A percentile compares a stretch with the other conserved stretches of the same genome.
phyloP scores from a whole-genome alignment of 1,284 basidiomycete genomes.

The Pisolithus thermaeus region DNA sequence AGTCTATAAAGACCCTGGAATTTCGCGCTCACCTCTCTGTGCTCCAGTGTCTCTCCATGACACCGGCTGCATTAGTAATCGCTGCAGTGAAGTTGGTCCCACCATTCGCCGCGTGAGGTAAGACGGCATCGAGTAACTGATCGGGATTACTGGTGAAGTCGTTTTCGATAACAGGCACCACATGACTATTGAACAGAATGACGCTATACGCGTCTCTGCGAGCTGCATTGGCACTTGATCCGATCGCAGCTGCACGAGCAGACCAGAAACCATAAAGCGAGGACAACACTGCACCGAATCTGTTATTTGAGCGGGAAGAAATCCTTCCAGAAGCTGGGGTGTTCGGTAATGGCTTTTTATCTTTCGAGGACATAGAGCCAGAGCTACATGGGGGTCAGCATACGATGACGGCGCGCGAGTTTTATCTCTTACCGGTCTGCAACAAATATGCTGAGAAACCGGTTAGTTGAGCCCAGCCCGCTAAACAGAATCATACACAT shows the following conservation, averaged over 20 bases:
- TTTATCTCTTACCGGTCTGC: constrained; percentile 16
- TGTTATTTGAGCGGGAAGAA: constrained; percentile 34
- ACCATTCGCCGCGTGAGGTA: constrained; percentile 29
- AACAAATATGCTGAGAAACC: constrained; percentile 21
- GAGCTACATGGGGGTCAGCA: constrained; percentile 33
- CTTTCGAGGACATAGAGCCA: constrained; percentile 40
- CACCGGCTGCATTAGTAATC: constrained; percentile 29
- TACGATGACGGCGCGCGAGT: no score
- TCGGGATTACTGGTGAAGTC: constrained; percentile 47
- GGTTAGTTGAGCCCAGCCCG: neutral
- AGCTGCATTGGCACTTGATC: constrained; percentile 20
- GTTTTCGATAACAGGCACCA: constrained; percentile 32
- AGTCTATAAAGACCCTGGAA: neutral
- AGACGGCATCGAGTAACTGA: constrained; percentile 36
- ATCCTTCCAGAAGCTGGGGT: constrained; percentile 42
- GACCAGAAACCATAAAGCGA: constrained; percentile 51
- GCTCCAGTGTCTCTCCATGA: constrained; percentile 50
- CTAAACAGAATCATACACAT: constrained; percentile 15
- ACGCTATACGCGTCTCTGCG: constrained; percentile 56
- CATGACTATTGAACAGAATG: constrained; percentile 40
- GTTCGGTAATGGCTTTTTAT: constrained; percentile 40
- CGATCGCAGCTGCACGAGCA: constrained; percentile 39
- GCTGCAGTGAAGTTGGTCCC: constrained; percentile 49
- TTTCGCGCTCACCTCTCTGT: constrained; percentile 43
- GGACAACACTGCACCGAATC: constrained; percentile 54